Percentiles rank a stretch among this genome's conserved stretches.
Evolutionary conservation across 257 asterid species (phyloP).

Genomic region (Solanum chiquidenum): DNA sequence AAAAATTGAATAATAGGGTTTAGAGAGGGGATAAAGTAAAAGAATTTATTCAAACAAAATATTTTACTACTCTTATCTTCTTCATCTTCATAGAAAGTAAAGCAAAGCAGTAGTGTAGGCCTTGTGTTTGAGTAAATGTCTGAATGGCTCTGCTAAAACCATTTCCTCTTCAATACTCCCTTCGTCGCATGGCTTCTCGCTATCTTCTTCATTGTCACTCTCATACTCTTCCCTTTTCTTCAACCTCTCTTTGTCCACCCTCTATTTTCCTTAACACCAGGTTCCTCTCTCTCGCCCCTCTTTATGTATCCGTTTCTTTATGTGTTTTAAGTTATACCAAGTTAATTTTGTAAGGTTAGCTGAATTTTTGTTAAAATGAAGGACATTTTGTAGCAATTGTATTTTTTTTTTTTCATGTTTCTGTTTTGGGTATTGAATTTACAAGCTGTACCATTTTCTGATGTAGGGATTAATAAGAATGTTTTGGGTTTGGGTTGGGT

Average conservation of each 20-base stretch:
- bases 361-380: neutral
- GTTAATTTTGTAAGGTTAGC: neutral
- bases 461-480: neutral
- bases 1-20: neutral
- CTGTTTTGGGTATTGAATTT: neutral
- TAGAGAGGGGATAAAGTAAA: neutral
- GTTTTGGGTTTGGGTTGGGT: neutral
- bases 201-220: slow-evolving; percentile 1
- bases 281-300: neutral
- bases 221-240: neutral
- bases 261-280: neutral
- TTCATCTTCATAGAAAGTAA: neutral
- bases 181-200: slow-evolving; percentile 2
- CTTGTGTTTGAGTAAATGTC: neutral
- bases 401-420: neutral
- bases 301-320: neutral
- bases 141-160: slow-evolving; percentile 9
- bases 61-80: neutral
- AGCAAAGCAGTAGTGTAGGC: neutral
- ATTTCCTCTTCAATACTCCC: slow-evolving; percentile 4
- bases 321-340: neutral
- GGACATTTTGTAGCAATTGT: neutral
- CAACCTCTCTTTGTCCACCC: neutral
- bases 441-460: neutral
- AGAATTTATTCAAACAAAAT: neutral